A percentile compares a stretch with the other conserved stretches of the same genome.
phyloP scores from a whole-genome alignment of 2,329 filamentous ascomycete species.

The Cladophialophora carrionii region DNA sequence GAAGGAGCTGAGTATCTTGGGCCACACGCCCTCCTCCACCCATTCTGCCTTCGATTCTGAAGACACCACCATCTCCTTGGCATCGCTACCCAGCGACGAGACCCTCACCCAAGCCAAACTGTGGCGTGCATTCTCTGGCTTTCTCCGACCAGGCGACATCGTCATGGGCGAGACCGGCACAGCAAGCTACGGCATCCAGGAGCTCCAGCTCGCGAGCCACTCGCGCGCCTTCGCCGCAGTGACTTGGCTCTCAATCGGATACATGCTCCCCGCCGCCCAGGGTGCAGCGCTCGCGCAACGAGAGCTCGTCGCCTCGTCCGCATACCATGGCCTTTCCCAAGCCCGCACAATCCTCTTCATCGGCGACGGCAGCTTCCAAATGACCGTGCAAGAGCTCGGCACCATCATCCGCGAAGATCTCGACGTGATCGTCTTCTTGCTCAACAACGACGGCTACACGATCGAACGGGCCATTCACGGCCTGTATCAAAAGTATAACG shows the following conservation, averaged over 20 bases:
- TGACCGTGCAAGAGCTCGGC: slow-evolving; percentile 67
- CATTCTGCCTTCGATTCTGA: neutral
- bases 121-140: slow-evolving; percentile 53
- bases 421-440: slow-evolving; percentile 69
- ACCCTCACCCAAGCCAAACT: slow-evolving; percentile 39
- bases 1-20: neutral
- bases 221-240: slow-evolving; percentile 55
- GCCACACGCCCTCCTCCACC: too few species aligned
- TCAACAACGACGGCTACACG: slow-evolving; percentile 86
- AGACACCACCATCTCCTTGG: neutral
- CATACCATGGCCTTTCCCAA: slow-evolving; percentile 38
- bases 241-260: slow-evolving; percentile 64
- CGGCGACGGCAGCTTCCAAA: slow-evolving; percentile 63
- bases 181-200: slow-evolving; percentile 57
- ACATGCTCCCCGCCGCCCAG: slow-evolving; percentile 62
- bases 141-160: slow-evolving; percentile 58
- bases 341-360: slow-evolving; percentile 61
- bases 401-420: slow-evolving; percentile 62
- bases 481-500: slow-evolving; percentile 77
- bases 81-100: neutral
- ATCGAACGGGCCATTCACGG: slow-evolving; percentile 89
- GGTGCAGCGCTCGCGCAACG: slow-evolving; percentile 60
- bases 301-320: slow-evolving; percentile 45
- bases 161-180: slow-evolving; percentile 63
- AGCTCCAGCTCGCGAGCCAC: slow-evolving; percentile 55